Base-by-base conservation (phyloP, 345 rosid species). In the Pistacia atlantica region DNA sequence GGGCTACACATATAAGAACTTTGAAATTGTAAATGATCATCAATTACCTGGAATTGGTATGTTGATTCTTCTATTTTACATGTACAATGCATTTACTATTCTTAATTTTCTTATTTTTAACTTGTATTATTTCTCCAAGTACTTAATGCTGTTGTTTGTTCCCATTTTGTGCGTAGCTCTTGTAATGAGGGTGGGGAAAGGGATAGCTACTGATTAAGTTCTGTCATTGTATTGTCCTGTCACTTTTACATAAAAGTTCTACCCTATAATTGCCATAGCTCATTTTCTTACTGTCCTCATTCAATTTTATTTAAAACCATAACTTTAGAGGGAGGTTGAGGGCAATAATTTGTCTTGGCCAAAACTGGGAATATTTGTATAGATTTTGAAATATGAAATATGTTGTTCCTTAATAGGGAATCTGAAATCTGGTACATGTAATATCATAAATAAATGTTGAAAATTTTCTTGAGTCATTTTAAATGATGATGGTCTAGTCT, bases 1-100 rank as follows among this genome's bases (percentile, higher is more conserved):
- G 81, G 98, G 99, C 79, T 96, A 96, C 80, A 96, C 99, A 2
- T 95, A 95, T 86, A 95, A 95, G 89, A 95, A 95, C 88, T 90
- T 92, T 62, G 99, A 95, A 84, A 93, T 96, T 14, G 93, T 96
- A 72, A 88, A 96, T 75, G 97, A 93, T 77, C 81, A 91, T 76
- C 97, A 96, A 67, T 84, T 96, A 77, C 90, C 93, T 71, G 99
- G 98, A 72, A 90, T 96, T 75, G 98, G 99, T 96, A 91, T 75
- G 49, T 67, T 57, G 63, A 46, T 66, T 66, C 54, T 33, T 62
- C 25, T 38, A 18, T 33, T 68, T 73, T 18, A 31, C 28, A 17
- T 52, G 4, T 46, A 54, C 45, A 31, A 42, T 68, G 38, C 69
- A 22, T 75, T 20, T 35, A 35, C n/a, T 35, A 45, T 33, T 63